Percentiles rank a stretch among this genome's conserved stretches.
Conservation (phyloP, 768 basidiomycete species). For the Paxillus rubicundulus region DNA sequence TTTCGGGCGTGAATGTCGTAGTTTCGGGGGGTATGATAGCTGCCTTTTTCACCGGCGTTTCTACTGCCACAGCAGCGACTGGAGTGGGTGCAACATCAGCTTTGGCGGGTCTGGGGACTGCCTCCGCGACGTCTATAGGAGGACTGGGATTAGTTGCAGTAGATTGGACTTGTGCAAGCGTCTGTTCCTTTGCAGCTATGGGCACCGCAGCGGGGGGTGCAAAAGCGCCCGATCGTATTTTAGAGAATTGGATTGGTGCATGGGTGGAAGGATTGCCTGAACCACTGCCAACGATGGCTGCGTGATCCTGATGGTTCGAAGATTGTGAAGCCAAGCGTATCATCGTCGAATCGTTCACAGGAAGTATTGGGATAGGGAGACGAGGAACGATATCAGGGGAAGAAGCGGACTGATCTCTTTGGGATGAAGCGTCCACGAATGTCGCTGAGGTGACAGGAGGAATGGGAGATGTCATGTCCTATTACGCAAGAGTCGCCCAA, state of each 20-base stretch:
- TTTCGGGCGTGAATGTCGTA: not conserved
- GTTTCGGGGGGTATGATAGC: too few species aligned
- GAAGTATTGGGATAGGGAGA: conserved; percentile 38
- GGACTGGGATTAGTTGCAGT: not conserved
- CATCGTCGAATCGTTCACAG: conserved; percentile 42
- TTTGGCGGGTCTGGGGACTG: not conserved
- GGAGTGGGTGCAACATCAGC: not conserved
- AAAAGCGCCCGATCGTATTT: conserved; percentile 3
- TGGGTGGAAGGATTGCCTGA: conserved; percentile 19
- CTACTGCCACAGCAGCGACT: not conserved
- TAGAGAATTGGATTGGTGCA: conserved; percentile 10
- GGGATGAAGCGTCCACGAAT: not conserved
- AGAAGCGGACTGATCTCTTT: conserved; percentile 1
- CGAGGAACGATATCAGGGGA: conserved; percentile 27
- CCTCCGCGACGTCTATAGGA: not conserved
- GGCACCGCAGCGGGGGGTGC: not conserved
- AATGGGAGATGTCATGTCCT: conserved; percentile 20
- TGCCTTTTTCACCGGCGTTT: not conserved
- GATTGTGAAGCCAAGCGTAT: conserved; percentile 12
- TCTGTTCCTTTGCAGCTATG: conserved; percentile 1
- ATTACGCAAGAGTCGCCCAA: too few species aligned
- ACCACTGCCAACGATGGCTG: conserved; percentile 5
- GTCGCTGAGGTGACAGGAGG: conserved; percentile 2
- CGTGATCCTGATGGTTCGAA: not conserved
- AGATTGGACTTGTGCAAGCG: not conserved